Percentiles rank a stretch among this genome's conserved stretches.
Evolutionary conservation across 345 rosid genomes (phyloP).

Genomic region (Sisymbrium irio): DNA sequence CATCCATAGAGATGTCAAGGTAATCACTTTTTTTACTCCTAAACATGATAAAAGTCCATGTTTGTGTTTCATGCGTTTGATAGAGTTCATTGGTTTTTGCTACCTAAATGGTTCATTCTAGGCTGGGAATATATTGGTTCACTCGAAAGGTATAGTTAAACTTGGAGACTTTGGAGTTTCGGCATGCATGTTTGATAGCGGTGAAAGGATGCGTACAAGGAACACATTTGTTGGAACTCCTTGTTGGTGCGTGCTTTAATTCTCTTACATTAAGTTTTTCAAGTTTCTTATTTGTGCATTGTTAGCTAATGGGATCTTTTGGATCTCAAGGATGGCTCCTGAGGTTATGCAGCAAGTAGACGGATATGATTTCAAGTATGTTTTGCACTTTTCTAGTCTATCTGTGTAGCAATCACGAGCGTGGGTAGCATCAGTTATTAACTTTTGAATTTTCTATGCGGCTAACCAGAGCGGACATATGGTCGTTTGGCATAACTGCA

Average conservation of each 20-base stretch:
- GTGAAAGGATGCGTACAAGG: constrained; percentile 78
- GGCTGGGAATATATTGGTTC: constrained; percentile 85
- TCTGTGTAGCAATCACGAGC: background rate
- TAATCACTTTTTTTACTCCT: constrained; percentile 1
- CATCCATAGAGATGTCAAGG: constrained; percentile 97
- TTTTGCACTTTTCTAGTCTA: background rate
- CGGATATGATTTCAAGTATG: constrained; percentile 94
- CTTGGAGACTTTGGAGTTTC: constrained; percentile 92
- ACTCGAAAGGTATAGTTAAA: constrained; percentile 62
- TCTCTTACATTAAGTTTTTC: background rate
- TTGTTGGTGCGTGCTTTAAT: constrained; percentile 50
- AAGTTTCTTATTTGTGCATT: background rate
- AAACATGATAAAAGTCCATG: background rate
- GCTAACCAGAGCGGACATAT: constrained; percentile 67
- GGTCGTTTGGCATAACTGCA: constrained; percentile 93
- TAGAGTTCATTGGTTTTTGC: background rate
- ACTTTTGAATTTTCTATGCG: background rate
- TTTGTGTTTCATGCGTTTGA: constrained; percentile 2
- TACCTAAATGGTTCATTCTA: constrained; percentile 12
- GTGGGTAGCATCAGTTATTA: background rate
- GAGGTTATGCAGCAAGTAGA: constrained; percentile 92
- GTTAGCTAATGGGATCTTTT: background rate
- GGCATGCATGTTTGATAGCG: constrained; percentile 90
- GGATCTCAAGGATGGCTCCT: constrained; percentile 80
- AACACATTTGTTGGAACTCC: constrained; percentile 93